Evolutionary conservation across 1,284 basidiomycete species (phyloP).

Genomic region (Dichomitus squalens): DNA sequence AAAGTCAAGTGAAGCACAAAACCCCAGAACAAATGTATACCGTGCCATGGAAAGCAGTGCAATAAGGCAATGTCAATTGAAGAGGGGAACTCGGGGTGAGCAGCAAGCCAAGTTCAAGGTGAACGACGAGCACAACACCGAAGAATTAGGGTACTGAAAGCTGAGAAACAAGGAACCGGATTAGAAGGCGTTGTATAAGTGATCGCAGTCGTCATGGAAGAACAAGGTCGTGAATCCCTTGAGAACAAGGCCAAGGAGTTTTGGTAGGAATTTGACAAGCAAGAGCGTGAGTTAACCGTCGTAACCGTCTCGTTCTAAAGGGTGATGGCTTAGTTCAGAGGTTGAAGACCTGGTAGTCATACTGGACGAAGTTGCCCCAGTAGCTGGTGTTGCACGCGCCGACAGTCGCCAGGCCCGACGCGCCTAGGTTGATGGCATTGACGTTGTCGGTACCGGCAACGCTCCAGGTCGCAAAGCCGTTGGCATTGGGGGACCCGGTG

Average conservation of each 20-base stretch:
- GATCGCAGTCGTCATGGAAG: conserved; percentile 8
- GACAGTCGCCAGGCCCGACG: conserved; percentile 47
- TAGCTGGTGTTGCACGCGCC: conserved; percentile 65
- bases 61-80: not conserved
- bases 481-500: conserved; percentile 60
- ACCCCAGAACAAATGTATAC: not conserved
- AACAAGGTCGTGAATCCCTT: conserved; percentile 12
- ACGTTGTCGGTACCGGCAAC: conserved; percentile 52
- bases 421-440: conserved; percentile 58
- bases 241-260: conserved; percentile 1
- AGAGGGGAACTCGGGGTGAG: not conserved
- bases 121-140: not conserved
- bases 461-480: conserved; percentile 48
- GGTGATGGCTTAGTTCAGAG: conserved; percentile 34
- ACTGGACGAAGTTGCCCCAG: conserved; percentile 65
- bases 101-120: not conserved
- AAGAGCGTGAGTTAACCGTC: not conserved
- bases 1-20: not conserved
- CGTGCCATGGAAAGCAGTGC: not conserved
- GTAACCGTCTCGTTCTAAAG: not conserved
- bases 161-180: not conserved
- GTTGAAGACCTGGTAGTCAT: conserved; percentile 70
- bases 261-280: not conserved
- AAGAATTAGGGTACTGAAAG: not conserved
- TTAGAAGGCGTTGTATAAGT: conserved; percentile 19